Evolutionary conservation across 495 filamentous ascomycete genomes (phyloP), one percentile per base, ranked within the genome.

Genomic region (Amorphotheca resinae): DNA sequence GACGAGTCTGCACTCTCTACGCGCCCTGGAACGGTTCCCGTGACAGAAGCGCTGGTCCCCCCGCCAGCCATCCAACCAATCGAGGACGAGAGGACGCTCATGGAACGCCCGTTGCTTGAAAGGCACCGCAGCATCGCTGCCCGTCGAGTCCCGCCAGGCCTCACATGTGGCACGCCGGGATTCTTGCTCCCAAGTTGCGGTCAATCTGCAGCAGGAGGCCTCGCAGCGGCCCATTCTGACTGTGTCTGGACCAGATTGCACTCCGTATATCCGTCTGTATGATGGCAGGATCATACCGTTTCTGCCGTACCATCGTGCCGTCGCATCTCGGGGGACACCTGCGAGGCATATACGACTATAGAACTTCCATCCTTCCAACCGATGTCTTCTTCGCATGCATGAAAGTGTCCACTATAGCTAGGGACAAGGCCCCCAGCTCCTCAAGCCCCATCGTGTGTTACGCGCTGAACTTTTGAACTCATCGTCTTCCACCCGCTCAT

Each of bases 381-480:
- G n/a, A n/a, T 41, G 22, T 28, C 31, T 4, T 14, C 11, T 15
- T 30, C 25, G 18, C 37, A 15, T 36, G 48, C 48, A 51, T 51
- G 40, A 42, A 51, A 38, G 44, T 26, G 30, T 28, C 42, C 43
- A 46, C 48, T 34, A 5, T 32, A 41, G 48, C 48, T 49, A 40
- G 14, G 42, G 45, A 41, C 41, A 32, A 25, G 20, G 32, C 36
- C 37, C 25, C 22, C 48, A 25, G 21, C 16, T 22, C 41, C 39
- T 31, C 38, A 46, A 44, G 46, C 46, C 46, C 51, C 39, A 49
- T 37, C 38, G 35, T 28, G 33, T 53, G 46, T 46, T 53, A 53
- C 46, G 51, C 51, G 51, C 51, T 54, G 51, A 21, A 38, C 44
- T 49, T n/a, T n/a, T n/a, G n/a, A n/a, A n/a, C n/a, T n/a, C n/a